Conservation (phyloP, 1,139 yeast species). For the Scheffersomyces cryptocercus region DNA sequence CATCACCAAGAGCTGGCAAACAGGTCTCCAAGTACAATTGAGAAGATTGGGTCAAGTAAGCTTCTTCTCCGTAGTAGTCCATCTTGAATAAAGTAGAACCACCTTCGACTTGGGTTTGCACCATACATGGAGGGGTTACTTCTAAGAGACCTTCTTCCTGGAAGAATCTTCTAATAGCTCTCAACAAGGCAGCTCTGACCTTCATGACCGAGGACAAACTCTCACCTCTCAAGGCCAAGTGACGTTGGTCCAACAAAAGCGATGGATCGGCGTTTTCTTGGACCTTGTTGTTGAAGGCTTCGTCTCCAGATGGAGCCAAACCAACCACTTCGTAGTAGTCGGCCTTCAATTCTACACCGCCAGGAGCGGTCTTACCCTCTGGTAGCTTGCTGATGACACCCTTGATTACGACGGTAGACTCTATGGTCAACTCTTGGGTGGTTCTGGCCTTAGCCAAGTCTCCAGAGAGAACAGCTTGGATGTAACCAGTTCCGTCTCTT, state of each 20-base stretch:
- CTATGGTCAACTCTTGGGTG: conserved; percentile 83
- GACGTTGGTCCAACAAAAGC: conserved; percentile 89
- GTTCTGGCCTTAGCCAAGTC: conserved; percentile 89
- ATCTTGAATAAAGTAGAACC: conserved; percentile 93
- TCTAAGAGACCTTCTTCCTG: conserved; percentile 76
- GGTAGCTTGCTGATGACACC: conserved; percentile 85
- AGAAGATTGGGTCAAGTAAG: conserved; percentile 94
- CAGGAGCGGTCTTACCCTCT: conserved; percentile 97
- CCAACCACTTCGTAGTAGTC: conserved; percentile 90
- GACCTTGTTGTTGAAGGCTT: conserved; percentile 89
- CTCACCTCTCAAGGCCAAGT: conserved; percentile 93
- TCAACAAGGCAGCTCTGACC: conserved; percentile 82
- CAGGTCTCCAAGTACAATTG: conserved; percentile 97
- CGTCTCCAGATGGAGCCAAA: conserved; percentile 95
- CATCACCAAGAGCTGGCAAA: conserved; percentile 95
- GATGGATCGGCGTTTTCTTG: conserved; percentile 95
- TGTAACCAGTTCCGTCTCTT: conserved; percentile 92
- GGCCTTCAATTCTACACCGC: conserved; percentile 90
- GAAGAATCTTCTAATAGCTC: conserved; percentile 74
- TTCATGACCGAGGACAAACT: conserved; percentile 91
- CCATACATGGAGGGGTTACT: conserved; percentile 99
- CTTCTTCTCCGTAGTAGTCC: conserved; percentile 96
- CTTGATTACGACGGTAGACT: conserved; percentile 75
- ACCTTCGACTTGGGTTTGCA: conserved; percentile 99
- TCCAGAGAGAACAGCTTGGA: conserved; percentile 87